Evolutionary conservation across 2,329 filamentous ascomycete species (phyloP), one percentile per base, ranked within the genome.

Genomic region (Ophiostoma tasmaniense): DNA sequence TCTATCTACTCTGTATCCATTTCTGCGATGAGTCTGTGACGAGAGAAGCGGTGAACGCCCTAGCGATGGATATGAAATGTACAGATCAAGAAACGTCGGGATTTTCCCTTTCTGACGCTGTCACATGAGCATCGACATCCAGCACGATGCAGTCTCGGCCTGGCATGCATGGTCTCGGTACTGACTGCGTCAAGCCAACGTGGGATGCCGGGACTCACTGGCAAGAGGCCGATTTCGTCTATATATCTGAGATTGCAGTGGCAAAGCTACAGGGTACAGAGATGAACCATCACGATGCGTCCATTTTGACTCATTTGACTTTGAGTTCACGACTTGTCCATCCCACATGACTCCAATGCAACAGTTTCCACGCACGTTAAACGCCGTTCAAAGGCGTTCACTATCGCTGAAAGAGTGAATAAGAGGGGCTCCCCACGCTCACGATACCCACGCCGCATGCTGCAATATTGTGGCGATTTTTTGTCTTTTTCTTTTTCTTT

Each of bases 341-440:
- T n/a, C n/a, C n/a, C n/a, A n/a, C n/a, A n/a, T n/a, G n/a, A n/a
- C n/a, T n/a, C n/a, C n/a, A n/a, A n/a, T n/a, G n/a, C n/a, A n/a
- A n/a, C n/a, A n/a, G n/a, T n/a, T n/a, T n/a, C n/a, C n/a, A n/a
- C n/a, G n/a, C n/a, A n/a, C 30, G 6, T 25, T 25, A 30, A 25
- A 61, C 55, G 55, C 13, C 55, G 55, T 61, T 61, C 55, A 33
- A 33, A 33, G 33, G 33, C 33, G 33, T 33, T 33, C 33, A 33
- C 33, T 2, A 4, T 33, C 8, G 1, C 3, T 6, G 6, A 3
- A 4, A 61, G 30, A 61, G 55, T 6, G 6, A 3, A 4, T 30
- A 61, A 61, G 55, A 61, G 25, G 55, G 25, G 25, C 45, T 61
- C 55, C 52, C 52, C 55, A 59, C 52, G 52, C 52, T 59, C 52